Percentiles rank a stretch among this genome's conserved stretches.
Evolutionary conservation across 2,329 filamentous ascomycete species (phyloP).

Genomic region (Biscogniauxia marginata): DNA sequence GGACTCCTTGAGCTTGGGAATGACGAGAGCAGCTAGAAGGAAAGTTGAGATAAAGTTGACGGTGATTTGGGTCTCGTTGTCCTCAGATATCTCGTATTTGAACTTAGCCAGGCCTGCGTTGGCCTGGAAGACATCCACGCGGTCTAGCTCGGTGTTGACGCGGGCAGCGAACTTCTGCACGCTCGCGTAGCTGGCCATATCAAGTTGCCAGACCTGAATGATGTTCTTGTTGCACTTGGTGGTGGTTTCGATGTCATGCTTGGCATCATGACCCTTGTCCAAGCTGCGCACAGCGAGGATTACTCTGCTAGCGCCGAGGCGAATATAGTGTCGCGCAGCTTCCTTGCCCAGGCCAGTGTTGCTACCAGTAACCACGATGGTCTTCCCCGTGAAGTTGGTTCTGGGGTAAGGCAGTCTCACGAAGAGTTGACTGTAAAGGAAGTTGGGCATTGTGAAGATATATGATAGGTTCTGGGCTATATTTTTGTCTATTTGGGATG

Average conservation of each 20-base stretch:
- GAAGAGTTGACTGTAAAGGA: constrained; percentile 12
- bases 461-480: neutral
- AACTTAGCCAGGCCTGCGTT: constrained; percentile 41
- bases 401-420: constrained; percentile 21
- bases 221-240: constrained; percentile 20
- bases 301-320: constrained; percentile 20
- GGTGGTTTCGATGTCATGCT: constrained; percentile 33
- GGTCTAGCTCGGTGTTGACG: constrained; percentile 34
- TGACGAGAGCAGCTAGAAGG: constrained; percentile 46
- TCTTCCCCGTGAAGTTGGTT: constrained; percentile 28
- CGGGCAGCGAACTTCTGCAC: constrained; percentile 44
- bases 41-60: constrained; percentile 55
- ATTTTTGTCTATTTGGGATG: neutral
- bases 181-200: constrained; percentile 46
- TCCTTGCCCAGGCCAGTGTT: constrained; percentile 37
- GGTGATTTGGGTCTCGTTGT: constrained; percentile 47
- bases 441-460: neutral
- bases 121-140: constrained; percentile 43
- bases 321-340: constrained; percentile 31
- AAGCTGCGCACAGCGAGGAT: constrained; percentile 36
- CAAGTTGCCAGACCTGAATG: constrained; percentile 50
- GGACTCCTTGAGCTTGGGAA: constrained; percentile 50
- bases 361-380: constrained; percentile 35
- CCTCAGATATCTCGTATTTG: constrained; percentile 38
- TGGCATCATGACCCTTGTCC: constrained; percentile 38